Conservation (phyloP, 2,329 filamentous ascomycete genomes). For the Mycosphaerella sp. region DNA sequence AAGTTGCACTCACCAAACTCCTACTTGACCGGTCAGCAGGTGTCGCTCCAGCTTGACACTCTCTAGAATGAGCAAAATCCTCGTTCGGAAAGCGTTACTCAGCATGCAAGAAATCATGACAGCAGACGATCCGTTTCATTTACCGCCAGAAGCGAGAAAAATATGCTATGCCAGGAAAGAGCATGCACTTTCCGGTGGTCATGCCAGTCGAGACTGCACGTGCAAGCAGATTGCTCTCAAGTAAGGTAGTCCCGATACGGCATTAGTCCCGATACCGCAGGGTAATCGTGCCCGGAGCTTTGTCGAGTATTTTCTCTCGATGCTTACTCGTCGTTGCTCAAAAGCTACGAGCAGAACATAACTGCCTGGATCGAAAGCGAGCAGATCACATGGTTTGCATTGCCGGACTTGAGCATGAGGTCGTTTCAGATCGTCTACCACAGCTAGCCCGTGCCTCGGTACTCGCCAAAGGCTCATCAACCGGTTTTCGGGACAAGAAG, state of each 20-base stretch:
- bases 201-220: constrained; percentile 56
- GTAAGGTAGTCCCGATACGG: constrained; percentile 40
- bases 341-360: constrained; percentile 47
- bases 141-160: constrained; percentile 59
- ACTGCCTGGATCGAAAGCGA: constrained; percentile 50
- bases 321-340: constrained; percentile 41
- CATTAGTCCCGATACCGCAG: constrained; percentile 34
- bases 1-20: constrained; percentile 59
- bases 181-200: constrained; percentile 71
- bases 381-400: constrained; percentile 43
- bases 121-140: neutral
- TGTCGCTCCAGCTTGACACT: too few relatives aligned
- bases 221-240: constrained; percentile 52
- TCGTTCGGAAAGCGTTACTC: too few relatives aligned
- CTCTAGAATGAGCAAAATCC: too few relatives aligned
- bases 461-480: constrained; percentile 51
- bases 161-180: constrained; percentile 53
- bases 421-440: constrained; percentile 60
- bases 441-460: constrained; percentile 55
- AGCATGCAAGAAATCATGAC: too few relatives aligned
- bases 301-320: constrained; percentile 48
- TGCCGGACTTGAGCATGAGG: constrained; percentile 29
- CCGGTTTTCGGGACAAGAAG: constrained; percentile 64
- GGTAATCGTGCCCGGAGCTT: constrained; percentile 39
- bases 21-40: neutral